Conservation (phyloP, 345 rosid genomes). For the Gossypium bickii region DNA sequence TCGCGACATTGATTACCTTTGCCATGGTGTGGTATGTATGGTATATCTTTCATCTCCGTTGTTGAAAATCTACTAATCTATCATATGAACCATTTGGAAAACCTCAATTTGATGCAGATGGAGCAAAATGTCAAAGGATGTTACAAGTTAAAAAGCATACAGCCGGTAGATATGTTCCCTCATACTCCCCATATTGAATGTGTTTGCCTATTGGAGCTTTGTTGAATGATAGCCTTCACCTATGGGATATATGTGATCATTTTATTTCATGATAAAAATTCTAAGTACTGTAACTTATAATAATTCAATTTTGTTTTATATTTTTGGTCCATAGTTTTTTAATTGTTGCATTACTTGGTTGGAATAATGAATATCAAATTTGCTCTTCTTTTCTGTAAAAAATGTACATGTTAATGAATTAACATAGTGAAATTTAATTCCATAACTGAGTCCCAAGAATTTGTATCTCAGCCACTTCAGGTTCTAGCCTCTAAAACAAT, state of each 20-base stretch:
- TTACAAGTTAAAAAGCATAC: constrained; percentile 67
- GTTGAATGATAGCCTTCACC: constrained; percentile 24
- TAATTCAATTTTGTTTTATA: background rate
- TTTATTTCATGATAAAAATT: background rate
- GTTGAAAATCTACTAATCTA: background rate
- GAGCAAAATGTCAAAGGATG: constrained; percentile 64
- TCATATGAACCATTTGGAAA: constrained; percentile 18
- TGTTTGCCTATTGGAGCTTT: constrained; percentile 72
- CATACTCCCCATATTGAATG: constrained; percentile 96
- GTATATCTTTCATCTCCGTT: background rate
- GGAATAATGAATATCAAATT: background rate
- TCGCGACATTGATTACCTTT: constrained; percentile 91
- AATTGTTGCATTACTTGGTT: background rate
- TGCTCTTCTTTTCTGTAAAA: too few species aligned
- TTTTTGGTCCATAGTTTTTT: background rate
- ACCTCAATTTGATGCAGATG: constrained; percentile 34
- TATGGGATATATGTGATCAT: background rate
- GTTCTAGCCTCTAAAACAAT: background rate
- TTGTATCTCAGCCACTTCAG: background rate
- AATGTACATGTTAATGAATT: too few species aligned
- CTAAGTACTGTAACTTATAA: too few species aligned
- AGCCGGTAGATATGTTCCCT: constrained; percentile 95
- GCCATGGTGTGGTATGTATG: constrained; percentile 66
- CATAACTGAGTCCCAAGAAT: background rate
- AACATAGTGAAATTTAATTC: background rate